Percentiles rank a stretch among this genome's conserved stretches.
These are phyloP conservation scores for Beauveria scarabaeidicola DNA, from an alignment of 2,329 filamentous ascomycete species.

Conservation along the genomic window DNA sequence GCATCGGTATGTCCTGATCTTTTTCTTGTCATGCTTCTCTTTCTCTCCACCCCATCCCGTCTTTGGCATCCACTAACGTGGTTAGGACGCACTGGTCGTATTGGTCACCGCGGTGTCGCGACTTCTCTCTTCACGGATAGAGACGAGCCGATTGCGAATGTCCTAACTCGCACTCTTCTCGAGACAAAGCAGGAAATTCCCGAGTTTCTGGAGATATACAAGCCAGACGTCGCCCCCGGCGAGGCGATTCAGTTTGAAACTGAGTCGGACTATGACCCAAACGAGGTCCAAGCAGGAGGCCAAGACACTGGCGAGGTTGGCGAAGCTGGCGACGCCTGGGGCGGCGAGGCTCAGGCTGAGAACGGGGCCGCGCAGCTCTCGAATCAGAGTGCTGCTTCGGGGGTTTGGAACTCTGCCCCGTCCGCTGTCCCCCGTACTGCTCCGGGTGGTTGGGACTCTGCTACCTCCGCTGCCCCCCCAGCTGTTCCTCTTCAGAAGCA, in stretches of 20 bases:
- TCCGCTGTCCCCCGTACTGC: background rate
- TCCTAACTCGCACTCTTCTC: slow-evolving; percentile 71
- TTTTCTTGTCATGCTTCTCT: background rate
- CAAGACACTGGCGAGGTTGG: slow-evolving; percentile 18
- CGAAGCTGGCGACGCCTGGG: slow-evolving; percentile 15
- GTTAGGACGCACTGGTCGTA: slow-evolving; percentile 81
- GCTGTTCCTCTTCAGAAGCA: background rate
- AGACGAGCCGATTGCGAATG: slow-evolving; percentile 63
- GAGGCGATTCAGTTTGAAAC: slow-evolving; percentile 46
- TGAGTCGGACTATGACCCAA: slow-evolving; percentile 43
- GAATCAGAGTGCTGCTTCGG: background rate
- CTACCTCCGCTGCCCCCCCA: background rate
- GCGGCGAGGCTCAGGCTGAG: background rate
- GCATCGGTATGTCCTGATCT: slow-evolving; percentile 60
- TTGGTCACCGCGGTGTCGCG: slow-evolving; percentile 77
- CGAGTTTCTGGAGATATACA: slow-evolving; percentile 63
- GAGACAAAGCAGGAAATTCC: slow-evolving; percentile 74
- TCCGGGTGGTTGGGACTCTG: slow-evolving; percentile 11
- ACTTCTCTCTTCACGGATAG: slow-evolving; percentile 81
- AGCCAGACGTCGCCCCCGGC: slow-evolving; percentile 46
- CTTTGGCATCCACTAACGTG: slow-evolving; percentile 2
- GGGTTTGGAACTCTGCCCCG: slow-evolving; percentile 11
- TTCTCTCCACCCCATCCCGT: background rate
- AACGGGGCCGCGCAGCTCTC: background rate
- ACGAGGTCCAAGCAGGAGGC: slow-evolving; percentile 19